phyloP scores from a whole-genome alignment of 164 flowering plant species.

The Vitis rotundifolia region DNA sequence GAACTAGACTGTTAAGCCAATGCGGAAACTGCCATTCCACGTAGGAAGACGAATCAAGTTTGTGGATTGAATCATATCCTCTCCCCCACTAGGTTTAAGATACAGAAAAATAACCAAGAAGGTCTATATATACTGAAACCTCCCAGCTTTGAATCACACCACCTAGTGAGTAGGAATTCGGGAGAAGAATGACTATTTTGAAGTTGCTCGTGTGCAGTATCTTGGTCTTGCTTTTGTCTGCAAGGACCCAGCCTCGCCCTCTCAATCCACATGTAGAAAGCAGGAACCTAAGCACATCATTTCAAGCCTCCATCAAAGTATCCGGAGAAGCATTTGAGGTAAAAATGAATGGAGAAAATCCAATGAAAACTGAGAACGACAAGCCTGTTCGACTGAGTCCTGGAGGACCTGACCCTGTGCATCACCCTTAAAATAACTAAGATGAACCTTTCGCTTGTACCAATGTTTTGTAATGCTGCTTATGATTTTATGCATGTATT shows the following conservation, averaged over 20 bases:
- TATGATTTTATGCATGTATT: no score
- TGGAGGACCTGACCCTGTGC: slow-evolving; percentile 25
- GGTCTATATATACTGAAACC: neutral
- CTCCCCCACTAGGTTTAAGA: neutral
- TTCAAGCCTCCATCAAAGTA: neutral
- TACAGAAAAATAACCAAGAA: neutral
- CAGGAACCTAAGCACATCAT: neutral
- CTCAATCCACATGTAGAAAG: neutral
- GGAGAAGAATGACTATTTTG: neutral
- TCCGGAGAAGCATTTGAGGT: neutral
- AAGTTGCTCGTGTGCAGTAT: neutral
- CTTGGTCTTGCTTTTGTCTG: slow-evolving; percentile 11
- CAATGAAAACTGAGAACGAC: neutral
- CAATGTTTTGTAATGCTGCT: no score
- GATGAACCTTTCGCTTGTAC: no score
- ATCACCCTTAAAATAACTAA: slow-evolving; percentile 4
- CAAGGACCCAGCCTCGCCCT: slow-evolving; percentile 8
- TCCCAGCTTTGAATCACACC: neutral
- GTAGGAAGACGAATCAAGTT: neutral
- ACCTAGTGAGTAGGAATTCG: neutral
- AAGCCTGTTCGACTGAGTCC: slow-evolving; percentile 9
- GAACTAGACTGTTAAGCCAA: neutral
- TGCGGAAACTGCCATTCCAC: neutral
- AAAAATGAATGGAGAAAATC: neutral
- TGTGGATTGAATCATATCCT: neutral